Conservation (phyloP, 495 filamentous ascomycete genomes). For the Penicillium angulare region DNA sequence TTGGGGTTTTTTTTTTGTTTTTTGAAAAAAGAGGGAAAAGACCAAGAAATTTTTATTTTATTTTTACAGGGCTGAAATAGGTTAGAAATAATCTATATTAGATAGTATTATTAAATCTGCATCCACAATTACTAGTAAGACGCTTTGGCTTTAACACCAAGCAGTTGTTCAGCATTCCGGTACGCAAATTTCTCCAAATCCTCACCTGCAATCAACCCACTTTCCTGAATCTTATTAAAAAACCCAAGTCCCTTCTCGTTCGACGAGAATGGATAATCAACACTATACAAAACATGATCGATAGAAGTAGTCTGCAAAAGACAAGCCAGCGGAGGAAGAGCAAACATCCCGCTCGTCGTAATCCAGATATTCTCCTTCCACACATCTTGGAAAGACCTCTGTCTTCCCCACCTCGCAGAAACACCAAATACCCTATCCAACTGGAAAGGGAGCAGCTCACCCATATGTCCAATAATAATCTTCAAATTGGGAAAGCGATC, state of each 20-base stretch:
- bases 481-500: conserved; percentile 46
- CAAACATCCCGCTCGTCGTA: conserved; percentile 32
- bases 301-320: conserved; percentile 46
- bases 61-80: not conserved
- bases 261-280: conserved; percentile 57
- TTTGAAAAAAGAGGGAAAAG: too few species aligned
- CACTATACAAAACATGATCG: conserved; percentile 55
- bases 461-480: conserved; percentile 47
- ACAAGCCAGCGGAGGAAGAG: conserved; percentile 33
- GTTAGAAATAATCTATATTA: too few species aligned
- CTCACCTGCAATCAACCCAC: conserved; percentile 49
- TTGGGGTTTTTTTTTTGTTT: too few species aligned
- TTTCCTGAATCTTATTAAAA: conserved; percentile 33
- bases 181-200: conserved; percentile 53
- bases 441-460: conserved; percentile 46
- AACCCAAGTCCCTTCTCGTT: conserved; percentile 44
- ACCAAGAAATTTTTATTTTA: not conserved
- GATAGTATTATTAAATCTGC: too few species aligned
- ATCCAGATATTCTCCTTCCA: conserved; percentile 45
- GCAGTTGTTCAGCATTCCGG: conserved; percentile 54
- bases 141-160: conserved; percentile 13
- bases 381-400: conserved; percentile 31
- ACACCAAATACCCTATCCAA: conserved; percentile 32
- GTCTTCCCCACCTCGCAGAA: conserved; percentile 24
- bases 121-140: not conserved